Evolutionary conservation across 1,284 basidiomycete genomes (phyloP).

Genomic region (Boletus semigastroideus): DNA sequence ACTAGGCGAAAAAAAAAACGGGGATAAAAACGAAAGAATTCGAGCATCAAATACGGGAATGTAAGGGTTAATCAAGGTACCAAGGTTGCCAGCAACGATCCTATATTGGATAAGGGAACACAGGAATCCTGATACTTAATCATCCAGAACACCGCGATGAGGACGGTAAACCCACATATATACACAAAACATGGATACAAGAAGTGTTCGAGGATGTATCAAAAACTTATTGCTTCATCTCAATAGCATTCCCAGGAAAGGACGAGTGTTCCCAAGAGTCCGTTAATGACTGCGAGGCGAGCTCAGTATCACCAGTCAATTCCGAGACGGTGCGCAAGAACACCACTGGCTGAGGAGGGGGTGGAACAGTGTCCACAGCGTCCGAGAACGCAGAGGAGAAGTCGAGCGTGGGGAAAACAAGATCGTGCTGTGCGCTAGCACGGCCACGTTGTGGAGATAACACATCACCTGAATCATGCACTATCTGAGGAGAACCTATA

Average conservation of each 20-base stretch:
- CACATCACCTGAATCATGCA: slow-evolving; percentile 1
- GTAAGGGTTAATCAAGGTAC: slow-evolving; percentile 1
- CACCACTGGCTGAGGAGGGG: slow-evolving; percentile 18
- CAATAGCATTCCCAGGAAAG: slow-evolving; percentile 9
- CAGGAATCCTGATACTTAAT: not conserved
- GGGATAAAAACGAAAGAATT: not conserved
- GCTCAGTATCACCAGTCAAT: slow-evolving; percentile 13
- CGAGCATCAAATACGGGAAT: not conserved
- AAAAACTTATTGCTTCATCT: not conserved
- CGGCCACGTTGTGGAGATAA: slow-evolving; percentile 5
- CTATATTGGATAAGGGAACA: not conserved
- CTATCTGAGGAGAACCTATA: slow-evolving; percentile 4
- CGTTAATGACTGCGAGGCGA: not conserved
- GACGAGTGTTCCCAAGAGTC: slow-evolving; percentile 27
- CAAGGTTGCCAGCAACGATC: not conserved
- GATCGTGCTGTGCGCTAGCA: slow-evolving; percentile 36
- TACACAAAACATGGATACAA: not conserved
- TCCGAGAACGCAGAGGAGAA: slow-evolving; percentile 43
- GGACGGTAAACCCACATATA: no score
- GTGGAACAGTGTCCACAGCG: not conserved
- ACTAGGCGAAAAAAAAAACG: not conserved
- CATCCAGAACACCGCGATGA: no score
- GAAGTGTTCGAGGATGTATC: not conserved
- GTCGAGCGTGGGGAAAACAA: slow-evolving; percentile 70
- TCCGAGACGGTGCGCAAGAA: slow-evolving; percentile 29